Evolutionary conservation across 1,284 basidiomycete species (phyloP).

Genomic region (Apiotrichum gamsii): DNA sequence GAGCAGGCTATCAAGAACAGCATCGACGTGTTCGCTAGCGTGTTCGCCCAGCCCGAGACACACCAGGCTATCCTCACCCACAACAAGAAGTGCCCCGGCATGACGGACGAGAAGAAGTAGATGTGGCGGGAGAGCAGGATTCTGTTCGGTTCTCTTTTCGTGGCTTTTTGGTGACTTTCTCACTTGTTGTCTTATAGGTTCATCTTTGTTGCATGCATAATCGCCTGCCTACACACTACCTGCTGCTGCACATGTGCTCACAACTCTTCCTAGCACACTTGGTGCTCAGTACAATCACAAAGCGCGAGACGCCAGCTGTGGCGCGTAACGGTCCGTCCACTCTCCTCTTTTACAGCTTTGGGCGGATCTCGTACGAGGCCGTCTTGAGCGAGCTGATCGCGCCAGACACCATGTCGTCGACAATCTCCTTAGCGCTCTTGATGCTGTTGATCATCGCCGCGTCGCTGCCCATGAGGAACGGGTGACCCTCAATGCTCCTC

Average conservation of each 20-base stretch:
- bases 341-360: too few species aligned
- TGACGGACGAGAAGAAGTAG: conserved; percentile 12
- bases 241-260: too few species aligned
- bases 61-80: conserved; percentile 14
- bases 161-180: too few species aligned
- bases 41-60: conserved; percentile 9
- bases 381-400: conserved; percentile 28
- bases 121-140: too few species aligned
- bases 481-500: conserved; percentile 58
- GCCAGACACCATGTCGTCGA: conserved; percentile 61
- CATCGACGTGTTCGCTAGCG: conserved; percentile 15
- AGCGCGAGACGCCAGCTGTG: too few species aligned
- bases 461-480: conserved; percentile 76
- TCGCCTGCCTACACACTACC: too few species aligned
- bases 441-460: conserved; percentile 69
- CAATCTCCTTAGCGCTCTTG: conserved; percentile 69
- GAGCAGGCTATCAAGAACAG: conserved; percentile 5
- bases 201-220: too few species aligned
- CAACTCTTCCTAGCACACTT: too few species aligned
- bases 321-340: too few species aligned
- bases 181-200: too few species aligned
- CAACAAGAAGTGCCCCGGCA: conserved; percentile 7
- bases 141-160: too few species aligned
- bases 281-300: too few species aligned
- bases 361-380: background rate